These are phyloP conservation scores for Solanum hybrid DNA, from an alignment of 305 asterid species.

Conservation along the genomic window DNA sequence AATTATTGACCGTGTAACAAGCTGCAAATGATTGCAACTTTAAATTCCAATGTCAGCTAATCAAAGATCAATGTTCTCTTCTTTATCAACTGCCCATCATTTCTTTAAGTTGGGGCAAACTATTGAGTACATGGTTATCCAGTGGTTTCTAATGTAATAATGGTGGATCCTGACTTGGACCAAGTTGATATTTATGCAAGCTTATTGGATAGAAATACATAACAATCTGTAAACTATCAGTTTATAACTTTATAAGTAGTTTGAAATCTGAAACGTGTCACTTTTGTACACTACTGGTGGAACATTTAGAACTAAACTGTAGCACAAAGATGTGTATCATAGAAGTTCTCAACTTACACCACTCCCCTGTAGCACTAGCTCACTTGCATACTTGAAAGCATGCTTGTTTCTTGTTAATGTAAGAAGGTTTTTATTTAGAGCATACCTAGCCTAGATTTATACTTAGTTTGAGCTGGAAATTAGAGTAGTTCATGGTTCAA, in stretches of 20 bases:
- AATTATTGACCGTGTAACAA: not conserved
- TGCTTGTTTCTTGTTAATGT: slow-evolving; percentile 1
- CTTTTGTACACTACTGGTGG: not conserved
- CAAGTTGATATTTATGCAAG: not conserved
- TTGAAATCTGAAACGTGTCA: not conserved
- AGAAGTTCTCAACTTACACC: not conserved
- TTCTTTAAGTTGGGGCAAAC: not conserved
- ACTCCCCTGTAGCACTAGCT: not conserved
- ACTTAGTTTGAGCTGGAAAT: not conserved
- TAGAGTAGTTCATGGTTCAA: not conserved
- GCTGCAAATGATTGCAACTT: not conserved
- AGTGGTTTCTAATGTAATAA: not conserved
- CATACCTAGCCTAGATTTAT: not conserved
- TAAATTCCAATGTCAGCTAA: not conserved
- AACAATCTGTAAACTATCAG: not conserved
- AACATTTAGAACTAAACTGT: not conserved
- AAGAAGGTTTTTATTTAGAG: not conserved
- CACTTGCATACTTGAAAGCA: not conserved
- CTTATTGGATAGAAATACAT: not conserved
- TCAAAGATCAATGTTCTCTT: not conserved
- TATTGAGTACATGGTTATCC: not conserved
- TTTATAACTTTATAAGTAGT: not conserved
- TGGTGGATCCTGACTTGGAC: not conserved
- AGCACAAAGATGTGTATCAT: not conserved
- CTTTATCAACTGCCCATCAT: not conserved